These are phyloP conservation scores for Salix viminalis DNA, from an alignment of 345 rosid species.

Conservation along the genomic window DNA sequence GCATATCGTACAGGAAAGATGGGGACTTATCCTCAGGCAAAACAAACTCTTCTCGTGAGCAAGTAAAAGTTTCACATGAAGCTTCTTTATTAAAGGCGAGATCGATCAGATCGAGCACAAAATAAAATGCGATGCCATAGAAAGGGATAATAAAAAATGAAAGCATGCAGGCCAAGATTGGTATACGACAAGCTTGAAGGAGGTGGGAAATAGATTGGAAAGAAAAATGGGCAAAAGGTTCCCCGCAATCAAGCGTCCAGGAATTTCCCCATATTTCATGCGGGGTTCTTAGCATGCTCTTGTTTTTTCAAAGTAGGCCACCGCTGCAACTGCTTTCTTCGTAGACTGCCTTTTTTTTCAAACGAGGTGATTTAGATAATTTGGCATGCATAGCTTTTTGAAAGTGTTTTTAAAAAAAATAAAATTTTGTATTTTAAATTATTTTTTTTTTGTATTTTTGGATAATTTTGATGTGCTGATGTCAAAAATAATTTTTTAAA, in stretches of 20 bases:
- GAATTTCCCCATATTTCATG: background rate
- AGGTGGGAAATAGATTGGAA: background rate
- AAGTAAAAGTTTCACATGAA: too few relatives aligned
- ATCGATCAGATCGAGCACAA: slow-evolving; percentile 17
- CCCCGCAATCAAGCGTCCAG: background rate
- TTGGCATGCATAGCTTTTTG: too few relatives aligned
- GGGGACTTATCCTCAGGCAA: too few relatives aligned
- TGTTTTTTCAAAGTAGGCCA: background rate
- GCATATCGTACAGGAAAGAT: too few relatives aligned
- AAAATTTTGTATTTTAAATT: too few relatives aligned
- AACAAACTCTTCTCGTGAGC: background rate
- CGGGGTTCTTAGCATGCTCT: background rate
- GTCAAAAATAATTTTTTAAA: too few relatives aligned
- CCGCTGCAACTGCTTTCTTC: background rate
- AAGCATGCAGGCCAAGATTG: slow-evolving; percentile 28
- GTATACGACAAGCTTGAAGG: slow-evolving; percentile 29
- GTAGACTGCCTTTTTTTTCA: background rate
- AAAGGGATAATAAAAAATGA: slow-evolving; percentile 7
- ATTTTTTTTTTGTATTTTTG: too few relatives aligned
- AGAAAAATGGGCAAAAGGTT: slow-evolving; percentile 3
- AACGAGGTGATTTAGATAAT: background rate
- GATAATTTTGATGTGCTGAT: too few relatives aligned
- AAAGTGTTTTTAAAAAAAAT: too few relatives aligned
- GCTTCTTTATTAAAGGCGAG: too few relatives aligned
- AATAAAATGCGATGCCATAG: background rate